Base-by-base conservation (phyloP, 73 alveolate genomes). In the Breviolum minutum region DNA sequence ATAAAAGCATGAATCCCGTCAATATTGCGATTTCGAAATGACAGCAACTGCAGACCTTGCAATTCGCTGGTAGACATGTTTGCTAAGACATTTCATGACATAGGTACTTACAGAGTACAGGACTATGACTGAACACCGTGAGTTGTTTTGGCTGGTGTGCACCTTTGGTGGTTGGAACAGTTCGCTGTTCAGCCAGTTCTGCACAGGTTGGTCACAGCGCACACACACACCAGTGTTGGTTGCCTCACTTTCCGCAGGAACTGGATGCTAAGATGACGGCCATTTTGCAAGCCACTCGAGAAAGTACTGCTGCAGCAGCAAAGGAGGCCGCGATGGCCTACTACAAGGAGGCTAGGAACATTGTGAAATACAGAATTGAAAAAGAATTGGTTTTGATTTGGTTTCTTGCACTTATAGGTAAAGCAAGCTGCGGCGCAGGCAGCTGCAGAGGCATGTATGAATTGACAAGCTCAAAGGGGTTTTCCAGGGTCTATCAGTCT, bases 301-400 rank as follows among this genome's bases (percentile, higher is more conserved):
- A 86, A 63, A 63, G 74, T 27, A 86, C 94, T n/a, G 94, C 63
- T 19, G 77, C 71, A 29, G 94, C 94, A 27, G 94, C 94, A 61
- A 62, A 62, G 22, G 61, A 61, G 94, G 94, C 94, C 27, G 94
- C 94, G 7, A 86, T 86, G 94, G 94, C 94, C 94, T 86, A 86
- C 80, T 86, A 86, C 79, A 5, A 61, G 27, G 94, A 86, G 94
- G 94, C 94, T 14, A 13, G 70, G 54, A 40, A 40, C 77, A 68
- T 22, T 68, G 77, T 68, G n/a, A 17, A 17, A 22, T 68, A 14
- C 17, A 68, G 77, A 22, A 68, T 14, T 17, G n/a, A 2, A 68
- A 68, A 2, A 40, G 54, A 40, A 40, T 40, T 40, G 3, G 77
- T 68, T 68, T 68, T 22, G n/a, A 17, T 68, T 68, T 68, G 77